These are phyloP conservation scores for Thelonectria olida DNA, from an alignment of 2,329 filamentous ascomycete genomes.

Conservation along the genomic window DNA sequence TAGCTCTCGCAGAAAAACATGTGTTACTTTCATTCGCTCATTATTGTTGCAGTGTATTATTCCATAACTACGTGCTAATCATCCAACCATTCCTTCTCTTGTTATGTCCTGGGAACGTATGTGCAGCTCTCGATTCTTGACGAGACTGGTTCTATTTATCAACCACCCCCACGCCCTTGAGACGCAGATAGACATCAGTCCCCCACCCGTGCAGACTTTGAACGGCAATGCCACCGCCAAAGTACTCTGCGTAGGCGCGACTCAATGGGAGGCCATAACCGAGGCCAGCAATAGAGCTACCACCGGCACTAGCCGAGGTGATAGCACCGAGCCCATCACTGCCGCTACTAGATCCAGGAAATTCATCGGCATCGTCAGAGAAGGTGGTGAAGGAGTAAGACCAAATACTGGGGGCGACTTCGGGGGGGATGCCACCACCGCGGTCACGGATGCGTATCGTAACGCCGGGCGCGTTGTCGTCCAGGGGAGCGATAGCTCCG, in stretches of 20 bases:
- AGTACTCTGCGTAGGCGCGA: constrained; percentile 96
- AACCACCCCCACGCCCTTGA: constrained; percentile 70
- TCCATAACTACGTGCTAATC: constrained; percentile 3
- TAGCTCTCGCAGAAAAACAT: neutral
- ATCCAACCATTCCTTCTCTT: neutral
- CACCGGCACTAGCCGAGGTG: constrained; percentile 74
- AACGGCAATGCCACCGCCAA: constrained; percentile 93
- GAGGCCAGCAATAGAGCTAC: constrained; percentile 88
- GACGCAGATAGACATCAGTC: constrained; percentile 72
- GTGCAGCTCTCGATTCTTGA: neutral
- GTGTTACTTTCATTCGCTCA: neutral
- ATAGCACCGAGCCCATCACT: constrained; percentile 76
- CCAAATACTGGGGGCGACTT: constrained; percentile 89
- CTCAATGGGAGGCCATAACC: constrained; percentile 93
- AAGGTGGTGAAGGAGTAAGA: constrained; percentile 98
- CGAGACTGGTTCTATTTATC: constrained; percentile 37
- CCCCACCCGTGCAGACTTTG: constrained; percentile 97
- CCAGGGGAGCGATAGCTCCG: constrained; percentile 64
- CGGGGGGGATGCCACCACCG: constrained; percentile 90
- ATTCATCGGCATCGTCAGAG: constrained; percentile 63
- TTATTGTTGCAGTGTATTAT: neutral
- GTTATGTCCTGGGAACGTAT: too few relatives aligned
- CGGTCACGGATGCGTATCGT: constrained; percentile 95
- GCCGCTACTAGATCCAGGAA: constrained; percentile 51
- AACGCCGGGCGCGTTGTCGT: constrained; percentile 80